phyloP scores from a whole-genome alignment of 208 protist genomes.

The Naegleria fowleri region DNA sequence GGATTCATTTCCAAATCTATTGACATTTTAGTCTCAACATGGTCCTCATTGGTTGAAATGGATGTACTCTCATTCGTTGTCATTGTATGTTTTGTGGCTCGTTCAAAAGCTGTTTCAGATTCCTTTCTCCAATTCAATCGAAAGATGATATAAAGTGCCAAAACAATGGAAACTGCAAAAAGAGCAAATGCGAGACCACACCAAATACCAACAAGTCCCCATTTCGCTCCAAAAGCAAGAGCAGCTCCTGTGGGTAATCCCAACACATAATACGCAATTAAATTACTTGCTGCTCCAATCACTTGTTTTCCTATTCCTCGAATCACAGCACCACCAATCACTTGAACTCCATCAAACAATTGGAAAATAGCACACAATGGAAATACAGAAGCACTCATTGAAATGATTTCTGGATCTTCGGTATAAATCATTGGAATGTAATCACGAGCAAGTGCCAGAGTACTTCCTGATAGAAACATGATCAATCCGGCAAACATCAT shows the following conservation, averaged over 20 bases:
- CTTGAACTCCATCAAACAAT: conserved; percentile 21
- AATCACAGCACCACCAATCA: background rate
- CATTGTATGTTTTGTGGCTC: background rate
- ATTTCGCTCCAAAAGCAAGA: background rate
- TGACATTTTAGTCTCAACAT: too few species aligned
- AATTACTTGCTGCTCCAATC: background rate
- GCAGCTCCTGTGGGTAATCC: background rate
- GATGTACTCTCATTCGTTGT: too few species aligned
- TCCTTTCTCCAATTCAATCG: background rate
- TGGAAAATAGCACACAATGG: background rate
- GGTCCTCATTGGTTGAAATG: too few species aligned
- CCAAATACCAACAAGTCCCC: background rate
- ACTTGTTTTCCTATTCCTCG: background rate
- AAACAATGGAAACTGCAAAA: background rate
- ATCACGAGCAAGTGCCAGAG: background rate
- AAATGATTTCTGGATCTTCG: background rate
- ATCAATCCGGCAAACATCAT: background rate
- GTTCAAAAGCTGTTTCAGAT: background rate
- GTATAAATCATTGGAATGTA: background rate
- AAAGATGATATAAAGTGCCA: background rate
- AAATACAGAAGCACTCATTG: background rate
- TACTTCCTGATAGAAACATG: background rate
- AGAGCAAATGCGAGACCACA: background rate
- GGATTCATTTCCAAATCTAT: too few species aligned
- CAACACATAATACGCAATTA: background rate